These are phyloP conservation scores for Annona cherimola DNA, from an alignment of 164 flowering plant species.

Conservation along the genomic window DNA sequence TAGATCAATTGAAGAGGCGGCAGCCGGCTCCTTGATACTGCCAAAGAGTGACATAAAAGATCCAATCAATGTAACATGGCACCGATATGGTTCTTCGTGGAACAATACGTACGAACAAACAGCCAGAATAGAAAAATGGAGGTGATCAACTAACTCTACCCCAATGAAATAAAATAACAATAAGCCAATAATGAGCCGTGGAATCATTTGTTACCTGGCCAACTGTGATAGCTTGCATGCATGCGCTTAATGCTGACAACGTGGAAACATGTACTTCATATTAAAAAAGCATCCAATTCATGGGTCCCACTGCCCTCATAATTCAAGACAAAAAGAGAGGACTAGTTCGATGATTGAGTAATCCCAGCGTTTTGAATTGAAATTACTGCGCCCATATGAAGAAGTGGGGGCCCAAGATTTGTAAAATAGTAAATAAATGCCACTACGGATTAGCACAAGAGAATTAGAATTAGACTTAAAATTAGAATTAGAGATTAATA, in stretches of 20 bases:
- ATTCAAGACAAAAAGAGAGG: background rate
- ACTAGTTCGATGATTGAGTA: background rate
- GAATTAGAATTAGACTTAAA: background rate
- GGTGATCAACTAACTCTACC: background rate
- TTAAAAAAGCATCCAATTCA: background rate
- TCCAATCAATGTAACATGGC: too few species aligned
- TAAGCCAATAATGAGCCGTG: background rate
- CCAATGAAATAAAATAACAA: too few species aligned
- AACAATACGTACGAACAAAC: too few species aligned
- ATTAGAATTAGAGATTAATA: conserved; percentile 29
- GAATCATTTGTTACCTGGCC: background rate
- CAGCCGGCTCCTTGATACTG: too few species aligned
- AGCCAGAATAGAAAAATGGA: too few species aligned
- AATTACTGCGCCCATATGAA: background rate
- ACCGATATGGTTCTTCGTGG: too few species aligned
- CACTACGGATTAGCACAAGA: background rate
- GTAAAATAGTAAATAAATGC: background rate
- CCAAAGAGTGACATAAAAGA: too few species aligned
- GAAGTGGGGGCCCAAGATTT: background rate
- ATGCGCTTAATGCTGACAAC: background rate
- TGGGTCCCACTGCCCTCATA: background rate
- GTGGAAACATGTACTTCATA: background rate
- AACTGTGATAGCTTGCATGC: background rate
- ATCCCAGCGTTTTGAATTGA: background rate
- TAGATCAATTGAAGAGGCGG: too few species aligned